Evolutionary conservation across 768 basidiomycete genomes (phyloP).

Genomic region (Pisolithus marmoratus): DNA sequence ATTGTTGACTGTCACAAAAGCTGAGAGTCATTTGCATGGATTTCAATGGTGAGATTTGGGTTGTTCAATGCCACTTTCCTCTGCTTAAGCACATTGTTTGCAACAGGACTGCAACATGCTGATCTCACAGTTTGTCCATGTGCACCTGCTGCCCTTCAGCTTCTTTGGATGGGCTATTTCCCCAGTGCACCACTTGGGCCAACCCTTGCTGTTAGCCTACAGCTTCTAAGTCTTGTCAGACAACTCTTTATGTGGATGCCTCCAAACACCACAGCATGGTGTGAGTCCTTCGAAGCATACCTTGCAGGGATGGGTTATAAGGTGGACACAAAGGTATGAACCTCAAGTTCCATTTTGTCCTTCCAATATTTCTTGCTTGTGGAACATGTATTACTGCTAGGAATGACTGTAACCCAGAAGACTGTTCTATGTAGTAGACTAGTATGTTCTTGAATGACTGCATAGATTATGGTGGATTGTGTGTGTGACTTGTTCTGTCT

Average conservation of each 20-base stretch:
- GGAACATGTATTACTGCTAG: neutral
- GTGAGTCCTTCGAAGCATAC: slow-evolving; percentile 22
- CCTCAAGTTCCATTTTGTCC: neutral
- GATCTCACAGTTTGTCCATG: slow-evolving; percentile 1
- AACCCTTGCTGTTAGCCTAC: slow-evolving; percentile 27
- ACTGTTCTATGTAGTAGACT: too few relatives aligned
- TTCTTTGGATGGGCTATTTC: slow-evolving; percentile 21
- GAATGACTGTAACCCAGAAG: too few relatives aligned
- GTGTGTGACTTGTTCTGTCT: too few relatives aligned
- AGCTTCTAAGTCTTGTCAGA: slow-evolving; percentile 23
- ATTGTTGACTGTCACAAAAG: neutral
- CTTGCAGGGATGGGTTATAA: slow-evolving; percentile 15
- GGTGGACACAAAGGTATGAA: slow-evolving; percentile 10
- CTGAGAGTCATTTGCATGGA: slow-evolving; percentile 1
- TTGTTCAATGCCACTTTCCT: neutral
- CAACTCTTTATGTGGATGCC: slow-evolving; percentile 21
- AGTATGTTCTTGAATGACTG: too few relatives aligned
- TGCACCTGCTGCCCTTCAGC: slow-evolving; percentile 14
- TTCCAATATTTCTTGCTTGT: slow-evolving; percentile 1
- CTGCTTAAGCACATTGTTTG: neutral
- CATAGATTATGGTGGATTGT: neutral
- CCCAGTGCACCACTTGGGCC: slow-evolving; percentile 25
- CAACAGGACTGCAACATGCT: neutral
- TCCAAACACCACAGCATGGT: slow-evolving; percentile 25
- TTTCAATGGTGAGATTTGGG: slow-evolving; percentile 5